Percentiles rank a stretch among this genome's conserved stretches.
Conservation (phyloP, 202 grass and related monocot species). For the Setaria viridis region DNA sequence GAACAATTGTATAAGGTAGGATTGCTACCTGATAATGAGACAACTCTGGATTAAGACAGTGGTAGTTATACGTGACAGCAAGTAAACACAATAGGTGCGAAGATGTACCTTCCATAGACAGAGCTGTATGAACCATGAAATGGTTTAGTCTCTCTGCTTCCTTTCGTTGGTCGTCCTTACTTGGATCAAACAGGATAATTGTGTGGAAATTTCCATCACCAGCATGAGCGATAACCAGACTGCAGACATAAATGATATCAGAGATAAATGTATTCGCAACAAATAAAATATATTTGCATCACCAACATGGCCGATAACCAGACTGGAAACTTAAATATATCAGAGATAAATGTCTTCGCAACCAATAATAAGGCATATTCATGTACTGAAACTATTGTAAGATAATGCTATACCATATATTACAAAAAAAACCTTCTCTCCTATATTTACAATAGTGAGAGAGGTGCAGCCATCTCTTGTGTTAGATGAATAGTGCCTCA, state of each 20-base stretch:
- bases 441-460: slow-evolving; percentile 24
- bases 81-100: not conserved
- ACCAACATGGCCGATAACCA: slow-evolving; percentile 90
- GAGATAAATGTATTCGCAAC: slow-evolving; percentile 25
- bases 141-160: slow-evolving; percentile 92
- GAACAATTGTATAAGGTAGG: not conserved
- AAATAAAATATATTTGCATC: slow-evolving; percentile 62
- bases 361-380: slow-evolving; percentile 14
- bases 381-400: slow-evolving; percentile 7
- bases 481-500: not conserved
- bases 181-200: slow-evolving; percentile 92
- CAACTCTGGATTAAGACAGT: not conserved
- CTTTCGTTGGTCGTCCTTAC: slow-evolving; percentile 63
- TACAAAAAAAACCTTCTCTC: not conserved
- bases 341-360: slow-evolving; percentile 40
- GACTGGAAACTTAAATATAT: slow-evolving; percentile 54
- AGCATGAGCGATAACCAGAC: slow-evolving; percentile 89
- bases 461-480: not conserved
- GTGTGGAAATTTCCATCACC: slow-evolving; percentile 99
- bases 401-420: not conserved
- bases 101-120: slow-evolving; percentile 89
- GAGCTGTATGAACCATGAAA: slow-evolving; percentile 95
- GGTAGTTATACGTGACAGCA: not conserved
- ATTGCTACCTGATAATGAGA: not conserved
- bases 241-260: slow-evolving; percentile 49